Evolutionary conservation across 2,329 filamentous ascomycete genomes (phyloP).

Genomic region (Coniella lustricola): DNA sequence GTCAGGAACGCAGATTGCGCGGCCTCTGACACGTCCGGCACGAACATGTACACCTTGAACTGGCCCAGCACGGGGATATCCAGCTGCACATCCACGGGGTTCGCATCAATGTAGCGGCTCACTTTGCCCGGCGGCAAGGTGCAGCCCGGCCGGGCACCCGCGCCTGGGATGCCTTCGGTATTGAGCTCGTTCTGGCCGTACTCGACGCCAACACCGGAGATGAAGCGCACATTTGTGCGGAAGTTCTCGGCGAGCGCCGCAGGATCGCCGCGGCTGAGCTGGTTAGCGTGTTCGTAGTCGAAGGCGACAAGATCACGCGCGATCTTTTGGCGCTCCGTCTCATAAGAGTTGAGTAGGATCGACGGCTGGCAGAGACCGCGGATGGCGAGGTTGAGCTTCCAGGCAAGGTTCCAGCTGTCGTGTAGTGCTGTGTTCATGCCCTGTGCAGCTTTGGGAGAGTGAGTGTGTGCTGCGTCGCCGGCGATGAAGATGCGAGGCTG

Average conservation of each 20-base stretch:
- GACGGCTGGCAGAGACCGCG: slow-evolving; percentile 46
- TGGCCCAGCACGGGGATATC: slow-evolving; percentile 48
- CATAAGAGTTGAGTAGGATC: slow-evolving; percentile 52
- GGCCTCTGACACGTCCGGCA: slow-evolving; percentile 14
- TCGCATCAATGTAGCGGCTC: slow-evolving; percentile 45
- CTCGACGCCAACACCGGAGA: slow-evolving; percentile 63
- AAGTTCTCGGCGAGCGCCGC: slow-evolving; percentile 62
- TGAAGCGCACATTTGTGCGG: slow-evolving; percentile 63
- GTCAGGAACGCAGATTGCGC: slow-evolving; percentile 12
- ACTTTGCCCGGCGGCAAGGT: slow-evolving; percentile 40
- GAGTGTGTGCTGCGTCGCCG: slow-evolving; percentile 65
- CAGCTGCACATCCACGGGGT: slow-evolving; percentile 46
- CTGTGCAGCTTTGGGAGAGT: slow-evolving; percentile 65
- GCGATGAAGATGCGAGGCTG: slow-evolving; percentile 58
- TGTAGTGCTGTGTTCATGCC: slow-evolving; percentile 57
- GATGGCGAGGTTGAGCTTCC: slow-evolving; percentile 45
- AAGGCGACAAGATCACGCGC: slow-evolving; percentile 53
- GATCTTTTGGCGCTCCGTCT: slow-evolving; percentile 55
- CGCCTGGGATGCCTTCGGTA: slow-evolving; percentile 9
- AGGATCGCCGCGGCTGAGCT: slow-evolving; percentile 55
- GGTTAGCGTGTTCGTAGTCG: slow-evolving; percentile 50
- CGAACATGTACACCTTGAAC: slow-evolving; percentile 45
- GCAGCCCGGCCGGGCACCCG: slow-evolving; percentile 19
- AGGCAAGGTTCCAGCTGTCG: slow-evolving; percentile 55
- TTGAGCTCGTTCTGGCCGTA: slow-evolving; percentile 13